Evolutionary conservation across 352 stramenopile species (phyloP), one percentile per base, ranked within the genome.

Genomic region (Phytophthora nicotianae): DNA sequence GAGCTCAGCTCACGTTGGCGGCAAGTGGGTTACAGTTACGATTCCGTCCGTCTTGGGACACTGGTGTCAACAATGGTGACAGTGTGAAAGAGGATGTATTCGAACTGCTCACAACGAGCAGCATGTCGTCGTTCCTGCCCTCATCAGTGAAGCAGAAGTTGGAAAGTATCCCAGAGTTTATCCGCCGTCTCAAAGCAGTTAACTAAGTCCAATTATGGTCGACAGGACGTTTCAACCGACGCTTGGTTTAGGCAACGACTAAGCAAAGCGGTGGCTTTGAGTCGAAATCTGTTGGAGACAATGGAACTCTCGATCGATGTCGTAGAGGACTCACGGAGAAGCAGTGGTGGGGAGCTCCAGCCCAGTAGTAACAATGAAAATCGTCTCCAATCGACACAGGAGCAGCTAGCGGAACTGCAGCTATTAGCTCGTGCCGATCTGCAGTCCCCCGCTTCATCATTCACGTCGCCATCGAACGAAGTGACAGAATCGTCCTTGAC

Each of bases 121-220:
- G 49, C 9, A 62, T 70, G 57, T 79, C 71, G 19, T 58, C 65
- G 5, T 86, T 76, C 32, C 47, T 86, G 2, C 76, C 76, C 2
- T 75, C 74, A 1, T 55, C 41, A 3, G 74, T 86, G n/a, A 79
- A 76, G 42, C 67, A 74, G 17, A 79, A 81, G 55, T 58, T 86
- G 27, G 74, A 77, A 55, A 72, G 58, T 58, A 68, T 86, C n/a
- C 77, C 77, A 0, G 69, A 72, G n/a, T 86, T 86, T 37, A 86
- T 86, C 17, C 71, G 74, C 32, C 58, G 62, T 37, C 74, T 86
- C 3, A 76, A 74, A 51, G 65, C 45, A 27, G 43, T 21, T 11
- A 51, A 21, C 17, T 73, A 53, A 45, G 32, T 62, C 50, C 54
- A 69, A 57, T 67, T 74, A 67, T 67, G 53, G 65, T 45, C 9